Evolutionary conservation across 2,329 filamentous ascomycete species (phyloP), one percentile per base, ranked within the genome.

Genomic region (Raffaelea ambrosiae): DNA sequence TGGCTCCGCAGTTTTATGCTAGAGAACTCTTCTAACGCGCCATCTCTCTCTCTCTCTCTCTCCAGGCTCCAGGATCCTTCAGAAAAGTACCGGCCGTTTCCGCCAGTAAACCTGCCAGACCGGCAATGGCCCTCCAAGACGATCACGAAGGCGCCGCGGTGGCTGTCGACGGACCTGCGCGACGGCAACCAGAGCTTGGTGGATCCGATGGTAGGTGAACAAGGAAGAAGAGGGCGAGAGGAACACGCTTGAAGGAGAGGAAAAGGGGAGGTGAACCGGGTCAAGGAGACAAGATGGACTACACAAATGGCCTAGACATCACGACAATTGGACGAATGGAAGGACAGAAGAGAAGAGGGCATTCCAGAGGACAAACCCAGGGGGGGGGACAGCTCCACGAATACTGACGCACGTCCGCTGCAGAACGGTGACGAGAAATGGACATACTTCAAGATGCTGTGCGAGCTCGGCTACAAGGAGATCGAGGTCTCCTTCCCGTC

Each of bases 401-500:
- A n/a, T n/a, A n/a, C n/a, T n/a, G n/a, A n/a, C n/a, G n/a, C n/a
- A n/a, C n/a, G n/a, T n/a, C n/a, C n/a, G n/a, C n/a, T 40, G 20
- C 59, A 93, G 88, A 93, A 88, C 61, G 88, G 88, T 57, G 88
- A 95, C 43, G 89, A 96, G 73, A 97, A 97, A 71, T 93, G 86
- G 81, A 74, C 76, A 52, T 97, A 90, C 75, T 97, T 97, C 74
- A 83, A 90, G 68, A 94, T 95, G 88, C 80, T 97, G 47, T 81
- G 84, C 59, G 82, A 91, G 52, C 76, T 96, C 44, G 91, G 93
- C 58, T 97, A 94, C 76, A 97, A 96, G 70, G 91, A 97, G 69
- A 96, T 97, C 55, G 91, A 97, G 64, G 85, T 96, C 19, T 93
- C 90, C 4, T 97, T 95, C 69, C 91, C 91, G 44, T 95, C 89